These are phyloP conservation scores for Trametes cubensis DNA, from an alignment of 768 basidiomycete genomes.

Conservation along the genomic window DNA sequence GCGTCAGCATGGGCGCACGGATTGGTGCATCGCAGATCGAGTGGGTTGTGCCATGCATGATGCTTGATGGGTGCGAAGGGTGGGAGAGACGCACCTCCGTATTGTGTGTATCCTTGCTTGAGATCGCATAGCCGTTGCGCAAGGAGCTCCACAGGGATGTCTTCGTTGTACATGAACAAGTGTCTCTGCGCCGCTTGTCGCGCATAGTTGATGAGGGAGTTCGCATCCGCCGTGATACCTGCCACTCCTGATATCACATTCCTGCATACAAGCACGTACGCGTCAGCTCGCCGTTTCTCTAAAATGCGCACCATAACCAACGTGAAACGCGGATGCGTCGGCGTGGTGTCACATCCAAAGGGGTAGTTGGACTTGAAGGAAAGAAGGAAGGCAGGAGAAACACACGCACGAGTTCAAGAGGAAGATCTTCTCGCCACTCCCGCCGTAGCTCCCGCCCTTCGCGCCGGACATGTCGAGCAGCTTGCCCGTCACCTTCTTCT, in stretches of 20 bases:
- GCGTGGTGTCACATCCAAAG: too few relatives aligned
- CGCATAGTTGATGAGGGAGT: conserved; percentile 94
- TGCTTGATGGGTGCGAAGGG: neutral
- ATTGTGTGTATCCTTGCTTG: conserved; percentile 99
- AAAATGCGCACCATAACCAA: neutral
- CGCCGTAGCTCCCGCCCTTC: conserved; percentile 89
- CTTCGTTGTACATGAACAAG: conserved; percentile 90
- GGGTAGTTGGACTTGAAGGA: neutral
- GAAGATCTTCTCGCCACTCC: conserved; percentile 98
- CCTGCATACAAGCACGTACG: conserved; percentile 43
- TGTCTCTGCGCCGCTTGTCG: conserved; percentile 89
- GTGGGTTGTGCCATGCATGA: neutral
- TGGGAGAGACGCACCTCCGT: conserved; percentile 66
- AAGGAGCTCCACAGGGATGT: conserved; percentile 96
- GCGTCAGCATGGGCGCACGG: neutral
- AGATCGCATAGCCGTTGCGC: conserved; percentile 93
- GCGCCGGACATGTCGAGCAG: conserved; percentile 87
- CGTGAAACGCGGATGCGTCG: neutral
- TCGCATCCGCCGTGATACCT: conserved; percentile 95
- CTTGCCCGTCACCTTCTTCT: conserved; percentile 99
- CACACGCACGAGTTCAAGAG: conserved; percentile 80
- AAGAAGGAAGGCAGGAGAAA: conserved; percentile 2
- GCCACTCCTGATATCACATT: conserved; percentile 96
- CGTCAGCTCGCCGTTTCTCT: too few relatives aligned
- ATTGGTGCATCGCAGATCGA: too few relatives aligned